Conservation (phyloP, 208 protist genomes). For the Crithidia sp. region DNA sequence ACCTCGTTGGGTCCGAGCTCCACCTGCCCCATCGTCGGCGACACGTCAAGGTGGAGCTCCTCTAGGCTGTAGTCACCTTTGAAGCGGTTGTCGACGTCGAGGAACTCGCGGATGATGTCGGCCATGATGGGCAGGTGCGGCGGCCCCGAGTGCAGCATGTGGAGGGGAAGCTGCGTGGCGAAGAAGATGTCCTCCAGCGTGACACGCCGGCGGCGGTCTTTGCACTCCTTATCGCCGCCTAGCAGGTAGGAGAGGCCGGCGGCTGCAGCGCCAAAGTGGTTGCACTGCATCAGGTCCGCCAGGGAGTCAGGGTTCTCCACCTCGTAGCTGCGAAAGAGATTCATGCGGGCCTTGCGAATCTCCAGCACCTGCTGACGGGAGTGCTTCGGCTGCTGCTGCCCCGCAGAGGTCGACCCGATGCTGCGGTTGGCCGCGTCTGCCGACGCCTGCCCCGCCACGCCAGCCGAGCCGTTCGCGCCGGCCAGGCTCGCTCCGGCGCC, state of each 20-base stretch:
- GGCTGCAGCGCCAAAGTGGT: conserved; percentile 78
- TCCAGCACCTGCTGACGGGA: conserved; percentile 77
- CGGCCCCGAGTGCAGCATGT: conserved; percentile 79
- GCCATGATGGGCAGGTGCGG: conserved; percentile 74
- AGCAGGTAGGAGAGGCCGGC: conserved; percentile 83
- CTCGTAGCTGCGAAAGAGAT: conserved; percentile 82
- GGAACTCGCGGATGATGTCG: conserved; percentile 87
- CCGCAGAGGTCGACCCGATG: conserved; percentile 34
- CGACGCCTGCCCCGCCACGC: conserved; percentile 12
- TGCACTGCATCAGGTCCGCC: conserved; percentile 59
- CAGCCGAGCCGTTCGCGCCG: conserved; percentile 1
- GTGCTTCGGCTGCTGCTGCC: conserved; percentile 51
- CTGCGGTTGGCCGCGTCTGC: conserved; percentile 30
- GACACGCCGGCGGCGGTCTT: conserved; percentile 77
- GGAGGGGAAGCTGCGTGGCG: conserved; percentile 84
- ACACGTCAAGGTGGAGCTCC: conserved; percentile 81
- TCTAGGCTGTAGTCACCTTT: conserved; percentile 85
- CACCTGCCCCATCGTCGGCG: conserved; percentile 85
- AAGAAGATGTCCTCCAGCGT: conserved; percentile 93
- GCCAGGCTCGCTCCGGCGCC: conserved; percentile 14
- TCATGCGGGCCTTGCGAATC: conserved; percentile 66
- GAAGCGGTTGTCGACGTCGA: conserved; percentile 90
- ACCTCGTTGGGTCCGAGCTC: conserved; percentile 87
- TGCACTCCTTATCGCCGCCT: conserved; percentile 66
- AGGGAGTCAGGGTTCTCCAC: conserved; percentile 47